A percentile compares a stretch with the other conserved stretches of the same genome.
These are phyloP conservation scores for Globisporangium spinosum DNA, from an alignment of 352 stramenopile species.

Conservation along the genomic window DNA sequence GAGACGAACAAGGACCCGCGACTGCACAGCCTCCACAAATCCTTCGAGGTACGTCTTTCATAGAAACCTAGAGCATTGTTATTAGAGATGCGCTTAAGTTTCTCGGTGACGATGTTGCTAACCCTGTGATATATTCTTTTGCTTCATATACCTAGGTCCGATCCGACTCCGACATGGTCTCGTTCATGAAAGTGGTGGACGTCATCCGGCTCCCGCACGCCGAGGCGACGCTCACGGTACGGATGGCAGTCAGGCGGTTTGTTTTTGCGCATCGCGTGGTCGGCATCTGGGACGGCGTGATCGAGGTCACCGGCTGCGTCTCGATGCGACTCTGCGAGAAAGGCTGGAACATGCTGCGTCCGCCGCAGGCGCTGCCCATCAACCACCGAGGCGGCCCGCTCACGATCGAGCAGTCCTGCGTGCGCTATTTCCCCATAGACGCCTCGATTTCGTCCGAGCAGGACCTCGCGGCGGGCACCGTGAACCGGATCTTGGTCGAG, in stretches of 20 bases:
- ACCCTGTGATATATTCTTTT: background rate
- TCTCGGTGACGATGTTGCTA: background rate
- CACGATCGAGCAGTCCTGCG: conserved; percentile 13
- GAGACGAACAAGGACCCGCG: background rate
- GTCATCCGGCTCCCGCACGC: conserved; percentile 1
- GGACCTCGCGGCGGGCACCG: conserved; percentile 26
- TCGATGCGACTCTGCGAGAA: conserved; percentile 24
- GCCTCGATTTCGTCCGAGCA: conserved; percentile 3
- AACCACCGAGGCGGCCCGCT: background rate
- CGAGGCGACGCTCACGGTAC: conserved; percentile 6
- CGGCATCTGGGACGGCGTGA: background rate
- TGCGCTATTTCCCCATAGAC: conserved; percentile 1
- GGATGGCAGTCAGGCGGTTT: conserved; percentile 2
- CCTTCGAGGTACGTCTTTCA: background rate
- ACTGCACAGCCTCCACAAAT: background rate
- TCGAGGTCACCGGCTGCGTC: conserved; percentile 3
- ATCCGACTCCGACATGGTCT: background rate
- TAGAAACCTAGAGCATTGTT: background rate
- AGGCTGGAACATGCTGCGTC: conserved; percentile 23
- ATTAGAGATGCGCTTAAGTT: background rate
- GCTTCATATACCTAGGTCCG: background rate
- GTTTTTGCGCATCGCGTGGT: background rate
- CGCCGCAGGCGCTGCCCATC: background rate
- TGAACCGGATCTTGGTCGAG: conserved; percentile 46
- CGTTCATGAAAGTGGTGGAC: conserved; percentile 7